Evolutionary conservation across 805 yeast genomes (phyloP).

Genomic region (Candida awuae): DNA sequence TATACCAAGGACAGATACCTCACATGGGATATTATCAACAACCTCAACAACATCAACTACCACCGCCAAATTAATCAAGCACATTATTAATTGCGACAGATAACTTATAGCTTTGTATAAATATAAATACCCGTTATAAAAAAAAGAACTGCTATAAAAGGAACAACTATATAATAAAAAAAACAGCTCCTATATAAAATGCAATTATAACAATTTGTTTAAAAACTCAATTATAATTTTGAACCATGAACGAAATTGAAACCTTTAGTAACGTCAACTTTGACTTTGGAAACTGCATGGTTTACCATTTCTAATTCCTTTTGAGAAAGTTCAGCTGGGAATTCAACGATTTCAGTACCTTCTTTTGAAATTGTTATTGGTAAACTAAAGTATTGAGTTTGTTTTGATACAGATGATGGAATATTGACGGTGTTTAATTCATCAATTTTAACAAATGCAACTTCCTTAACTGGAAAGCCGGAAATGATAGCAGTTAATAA

Average conservation of each 20-base stretch:
- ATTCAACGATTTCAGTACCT: constrained; percentile 26
- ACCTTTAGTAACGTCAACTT: constrained; percentile 18
- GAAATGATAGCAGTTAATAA: constrained; percentile 19
- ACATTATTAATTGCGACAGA: no score
- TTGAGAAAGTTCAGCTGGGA: constrained; percentile 13
- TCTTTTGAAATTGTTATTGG: constrained; percentile 33
- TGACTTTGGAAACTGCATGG: constrained; percentile 15
- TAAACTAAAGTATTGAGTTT: constrained; percentile 39
- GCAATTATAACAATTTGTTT: no score
- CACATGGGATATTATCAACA: background rate
- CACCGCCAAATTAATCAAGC: no score
- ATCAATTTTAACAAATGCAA: constrained; percentile 47
- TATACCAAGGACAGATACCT: background rate
- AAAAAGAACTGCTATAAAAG: no score
- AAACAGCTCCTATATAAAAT: background rate
- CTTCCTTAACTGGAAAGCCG: constrained; percentile 30
- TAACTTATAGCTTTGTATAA: no score
- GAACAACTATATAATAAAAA: no score
- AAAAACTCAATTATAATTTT: constrained; percentile 17
- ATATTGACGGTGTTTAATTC: constrained; percentile 37
- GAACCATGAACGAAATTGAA: constrained; percentile 18
- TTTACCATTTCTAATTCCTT: constrained; percentile 13
- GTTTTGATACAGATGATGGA: constrained; percentile 13
- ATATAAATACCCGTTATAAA: background rate
- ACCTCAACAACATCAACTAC: constrained; percentile 2